Base-by-base conservation (phyloP, 371 early-diverging fungal species). In the Homolaphlyctis polyrhiza region DNA sequence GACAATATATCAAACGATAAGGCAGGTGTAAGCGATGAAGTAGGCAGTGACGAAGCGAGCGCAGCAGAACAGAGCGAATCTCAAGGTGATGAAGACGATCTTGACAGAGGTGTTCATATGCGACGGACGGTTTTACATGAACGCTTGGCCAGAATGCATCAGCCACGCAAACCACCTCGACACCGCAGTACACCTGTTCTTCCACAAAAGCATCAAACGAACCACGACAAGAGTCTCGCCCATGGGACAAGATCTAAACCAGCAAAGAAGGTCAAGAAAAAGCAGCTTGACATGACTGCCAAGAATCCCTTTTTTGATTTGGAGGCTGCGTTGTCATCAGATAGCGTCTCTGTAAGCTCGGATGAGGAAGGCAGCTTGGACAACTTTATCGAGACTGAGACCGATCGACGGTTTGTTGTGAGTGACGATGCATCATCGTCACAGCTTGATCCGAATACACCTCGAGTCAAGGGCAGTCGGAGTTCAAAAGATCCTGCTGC, bases 271-370 rank as follows among this genome's bases (percentile, higher is more conserved):
- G 28, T 2, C 30, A 25, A 3, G 32, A 55, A 25, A 14, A 4
- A 4, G n/a, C 3, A 25, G 13, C n/a, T 33, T 14, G 3, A 18
- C n/a, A n/a, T n/a, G n/a, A n/a, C n/a, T n/a, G 4, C 25, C 14
- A 8, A 14, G 6, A 67, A 65, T 33, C 65, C 65, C 16, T 74
- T 69, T 50, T 27, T 70, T 23, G 73, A 72, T 14, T 14, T 48
- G 4, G 69, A 71, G 54, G 76, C 67, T 4, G 69, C 50, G 29
- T 43, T 67, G 11, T 70, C 73, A 11, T 39, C 58, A 2, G 58
- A 49, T 2, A 27, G 28, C n/a, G 47, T 3, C 8, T 3, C 47
- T 47, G 55, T 57, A n/a, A 57, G 61, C 25, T 48, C 29, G 21
- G 66, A 30, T 23, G 33, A 39, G 35, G 58, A 58, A 14, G n/a